phyloP scores from a whole-genome alignment of 2,329 filamentous ascomycete species.

The Uncinocarpus reesii region DNA sequence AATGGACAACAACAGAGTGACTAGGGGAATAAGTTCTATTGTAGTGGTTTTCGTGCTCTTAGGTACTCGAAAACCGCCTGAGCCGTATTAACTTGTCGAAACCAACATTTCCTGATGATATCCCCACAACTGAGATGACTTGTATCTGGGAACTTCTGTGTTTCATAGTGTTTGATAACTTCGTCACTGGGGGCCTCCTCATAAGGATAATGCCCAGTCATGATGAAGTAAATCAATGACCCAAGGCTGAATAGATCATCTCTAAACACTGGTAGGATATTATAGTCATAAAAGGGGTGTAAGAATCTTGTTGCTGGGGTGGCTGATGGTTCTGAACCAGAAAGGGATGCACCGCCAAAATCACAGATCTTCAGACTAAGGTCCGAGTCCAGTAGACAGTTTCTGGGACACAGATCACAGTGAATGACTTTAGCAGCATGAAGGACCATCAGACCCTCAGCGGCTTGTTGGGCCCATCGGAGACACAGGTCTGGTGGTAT shows the following conservation, averaged over 20 bases:
- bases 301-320: constrained; percentile 12
- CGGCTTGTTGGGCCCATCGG: constrained; percentile 27
- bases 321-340: constrained; percentile 18
- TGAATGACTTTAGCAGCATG: constrained; percentile 33
- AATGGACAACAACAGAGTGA: neutral
- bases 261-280: constrained; percentile 16
- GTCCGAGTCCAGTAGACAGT: constrained; percentile 30
- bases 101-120: constrained; percentile 19
- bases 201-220: constrained; percentile 17
- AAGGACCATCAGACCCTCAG: constrained; percentile 28
- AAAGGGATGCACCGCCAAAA: constrained; percentile 29
- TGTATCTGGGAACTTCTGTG: constrained; percentile 17
- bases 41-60: too few species aligned
- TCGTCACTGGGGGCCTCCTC: constrained; percentile 19
- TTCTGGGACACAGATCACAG: constrained; percentile 33
- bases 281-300: constrained; percentile 17
- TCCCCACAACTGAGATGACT: constrained; percentile 16
- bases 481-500: constrained; percentile 16
- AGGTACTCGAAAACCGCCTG: too few species aligned
- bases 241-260: constrained; percentile 19
- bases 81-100: constrained; percentile 16
- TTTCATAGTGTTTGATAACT: constrained; percentile 15
- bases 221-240: constrained; percentile 20
- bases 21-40: neutral
- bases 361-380: constrained; percentile 32